Evolutionary conservation across 108 stramenopile genomes (phyloP).

Genomic region (Cyclostephanos tholiformis): DNA sequence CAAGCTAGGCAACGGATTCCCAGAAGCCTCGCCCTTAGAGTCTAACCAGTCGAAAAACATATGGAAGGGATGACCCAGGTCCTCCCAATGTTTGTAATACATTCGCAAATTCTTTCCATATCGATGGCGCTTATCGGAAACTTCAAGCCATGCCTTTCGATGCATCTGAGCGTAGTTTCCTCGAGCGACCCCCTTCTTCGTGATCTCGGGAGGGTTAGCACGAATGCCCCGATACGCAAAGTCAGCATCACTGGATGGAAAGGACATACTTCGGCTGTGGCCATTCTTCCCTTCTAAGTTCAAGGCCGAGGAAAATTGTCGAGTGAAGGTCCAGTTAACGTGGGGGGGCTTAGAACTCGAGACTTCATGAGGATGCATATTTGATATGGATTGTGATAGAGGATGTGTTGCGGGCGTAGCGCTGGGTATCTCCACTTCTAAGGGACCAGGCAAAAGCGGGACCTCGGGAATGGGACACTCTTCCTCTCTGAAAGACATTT

Average conservation of each 20-base stretch:
- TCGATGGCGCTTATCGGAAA: conserved; percentile 89
- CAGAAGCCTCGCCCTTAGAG: conserved; percentile 76
- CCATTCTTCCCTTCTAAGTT: conserved; percentile 9
- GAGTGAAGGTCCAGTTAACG: conserved; percentile 44
- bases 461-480: conserved; percentile 11
- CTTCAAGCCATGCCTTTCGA: conserved; percentile 89
- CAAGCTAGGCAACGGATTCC: conserved; percentile 66
- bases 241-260: conserved; percentile 17
- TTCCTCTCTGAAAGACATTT: conserved; percentile 4
- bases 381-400: conserved; percentile 23
- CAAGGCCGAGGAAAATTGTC: conserved; percentile 32
- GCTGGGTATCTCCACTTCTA: not conserved
- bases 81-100: conserved; percentile 89
- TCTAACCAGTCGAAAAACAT: conserved; percentile 92
- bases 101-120: conserved; percentile 91
- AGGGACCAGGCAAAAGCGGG: conserved; percentile 1
- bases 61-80: conserved; percentile 69
- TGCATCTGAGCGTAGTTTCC: conserved; percentile 83
- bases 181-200: conserved; percentile 68
- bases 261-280: no score
- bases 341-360: conserved; percentile 10
- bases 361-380: not conserved
- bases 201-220: conserved; percentile 75
- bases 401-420: conserved; percentile 15
- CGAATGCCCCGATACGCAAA: conserved; percentile 75